Base-by-base conservation (phyloP, 768 basidiomycete species). In the Boletus fagicola region DNA sequence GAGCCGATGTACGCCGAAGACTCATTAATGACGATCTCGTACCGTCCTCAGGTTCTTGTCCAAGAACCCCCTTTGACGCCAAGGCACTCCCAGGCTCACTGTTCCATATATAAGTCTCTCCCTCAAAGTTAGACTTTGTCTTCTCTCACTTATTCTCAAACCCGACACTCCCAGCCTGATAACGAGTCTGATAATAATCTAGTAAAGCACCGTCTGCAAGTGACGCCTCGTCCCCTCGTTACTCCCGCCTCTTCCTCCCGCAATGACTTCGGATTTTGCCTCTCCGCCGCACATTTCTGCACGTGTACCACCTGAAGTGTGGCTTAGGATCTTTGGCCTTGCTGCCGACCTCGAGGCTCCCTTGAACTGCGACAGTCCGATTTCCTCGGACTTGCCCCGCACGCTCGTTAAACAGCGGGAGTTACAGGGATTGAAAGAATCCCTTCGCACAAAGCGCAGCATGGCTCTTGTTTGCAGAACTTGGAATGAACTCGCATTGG, bases 301-400 rank as follows among this genome's bases (percentile, higher is more conserved):
- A 10, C 51, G 18, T 12, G 58, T 72, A 13, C 69, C 69, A 30
- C 68, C 70, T 20, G 70, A 70, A 57, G 52, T 72, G 40, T 72
- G 70, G 70, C 59, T 68, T 18, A 62, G 45, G 42, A 61, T 72
- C 31, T 72, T 72, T 48, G 18, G 35, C 35, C 53, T 64, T 33
- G 66, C 66, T 12, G 60, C 68, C 5, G 50, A 60, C 36, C 22
- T 62, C 6, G 60, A 46, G 13, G 44, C 45, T 9, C 49, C 60
- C 35, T 50, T 69, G 35, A 49, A 57, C 31, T 64, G 52, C 20
- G 59, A 56, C 33, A 38, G 15, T 24, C 40, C 42, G 12, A 31
- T 52, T 46, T 58, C 51, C 28, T 58, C 60, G n/a, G 66, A 66
- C 39, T 48, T 70, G n/a, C 68, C 68, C 0, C 58, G 38, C 38